Percentiles rank a stretch among this genome's conserved stretches.
These are phyloP conservation scores for Coniochaeta ligniaria DNA, from an alignment of 2,329 filamentous ascomycete genomes.

Conservation along the genomic window DNA sequence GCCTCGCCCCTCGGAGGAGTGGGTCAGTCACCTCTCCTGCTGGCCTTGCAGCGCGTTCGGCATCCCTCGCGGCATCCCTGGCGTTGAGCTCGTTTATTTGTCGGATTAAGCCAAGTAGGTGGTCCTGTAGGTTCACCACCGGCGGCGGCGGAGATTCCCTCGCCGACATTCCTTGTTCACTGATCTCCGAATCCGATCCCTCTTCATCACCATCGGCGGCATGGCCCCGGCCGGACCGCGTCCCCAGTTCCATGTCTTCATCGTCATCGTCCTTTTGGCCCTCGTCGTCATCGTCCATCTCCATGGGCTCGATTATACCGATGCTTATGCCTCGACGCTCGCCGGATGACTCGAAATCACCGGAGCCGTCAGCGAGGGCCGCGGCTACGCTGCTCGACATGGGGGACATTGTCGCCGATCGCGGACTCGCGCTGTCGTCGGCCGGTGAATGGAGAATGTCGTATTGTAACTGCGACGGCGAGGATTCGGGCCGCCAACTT, in stretches of 20 bases:
- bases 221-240: neutral
- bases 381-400: slow-evolving; percentile 11
- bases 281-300: slow-evolving; percentile 12
- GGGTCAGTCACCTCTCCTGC: neutral
- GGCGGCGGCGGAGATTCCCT: neutral
- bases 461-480: slow-evolving; percentile 7
- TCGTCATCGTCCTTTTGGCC: neutral
- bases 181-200: neutral
- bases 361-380: slow-evolving; percentile 20
- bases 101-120: neutral
- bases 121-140: neutral
- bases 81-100: neutral
- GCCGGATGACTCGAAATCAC: slow-evolving; percentile 2
- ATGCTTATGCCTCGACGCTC: neutral
- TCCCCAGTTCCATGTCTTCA: slow-evolving; percentile 2
- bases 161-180: neutral
- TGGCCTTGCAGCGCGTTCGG: neutral
- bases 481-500: slow-evolving; percentile 13
- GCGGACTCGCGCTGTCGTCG: slow-evolving; percentile 20
- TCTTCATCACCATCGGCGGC: neutral
- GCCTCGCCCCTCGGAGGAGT: neutral
- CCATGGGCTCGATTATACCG: slow-evolving; percentile 11
- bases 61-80: neutral
- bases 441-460: slow-evolving; percentile 1
- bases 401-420: slow-evolving; percentile 36